Percentiles rank a stretch among this genome's conserved stretches.
phyloP scores from a whole-genome alignment of 2,329 filamentous ascomycete species.

The Epichloe scottii region DNA sequence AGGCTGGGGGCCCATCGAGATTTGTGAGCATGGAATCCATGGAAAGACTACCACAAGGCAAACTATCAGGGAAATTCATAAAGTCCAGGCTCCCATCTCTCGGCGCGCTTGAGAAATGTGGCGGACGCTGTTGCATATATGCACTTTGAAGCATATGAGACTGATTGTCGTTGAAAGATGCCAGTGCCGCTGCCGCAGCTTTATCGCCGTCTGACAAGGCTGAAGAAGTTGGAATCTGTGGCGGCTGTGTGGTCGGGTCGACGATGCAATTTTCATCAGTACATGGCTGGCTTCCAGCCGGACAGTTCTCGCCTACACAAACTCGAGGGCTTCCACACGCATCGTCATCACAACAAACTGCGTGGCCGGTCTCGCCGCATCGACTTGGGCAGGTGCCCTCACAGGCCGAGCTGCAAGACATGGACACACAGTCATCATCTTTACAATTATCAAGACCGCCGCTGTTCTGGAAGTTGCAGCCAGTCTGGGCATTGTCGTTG shows the following conservation, averaged over 20 bases:
- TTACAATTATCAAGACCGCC: constrained; percentile 1
- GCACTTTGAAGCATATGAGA: constrained; percentile 5
- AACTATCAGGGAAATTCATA: constrained; percentile 6
- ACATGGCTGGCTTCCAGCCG: constrained; percentile 22
- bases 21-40: constrained; percentile 8
- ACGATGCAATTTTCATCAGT: constrained; percentile 21
- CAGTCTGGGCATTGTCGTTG: constrained; percentile 4
- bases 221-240: not conserved
- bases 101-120: not conserved
- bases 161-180: constrained; percentile 17
- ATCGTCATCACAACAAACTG: constrained; percentile 24
- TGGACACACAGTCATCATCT: constrained; percentile 20
- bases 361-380: constrained; percentile 20
- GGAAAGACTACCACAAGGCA: constrained; percentile 13
- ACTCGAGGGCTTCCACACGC: constrained; percentile 18
- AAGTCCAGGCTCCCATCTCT: constrained; percentile 5
- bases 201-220: constrained; percentile 13
- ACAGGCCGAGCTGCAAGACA: constrained; percentile 24
- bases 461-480: not conserved
- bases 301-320: constrained; percentile 21
- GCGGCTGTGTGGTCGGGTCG: constrained; percentile 9
- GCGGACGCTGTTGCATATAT: constrained; percentile 7
- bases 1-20: constrained; percentile 3
- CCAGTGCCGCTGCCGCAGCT: constrained; percentile 18
- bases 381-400: constrained; percentile 22